Percentiles rank a stretch among this genome's conserved stretches.
phyloP scores from a whole-genome alignment of 176 grass and related monocot genomes.

The Eleusine indica region DNA sequence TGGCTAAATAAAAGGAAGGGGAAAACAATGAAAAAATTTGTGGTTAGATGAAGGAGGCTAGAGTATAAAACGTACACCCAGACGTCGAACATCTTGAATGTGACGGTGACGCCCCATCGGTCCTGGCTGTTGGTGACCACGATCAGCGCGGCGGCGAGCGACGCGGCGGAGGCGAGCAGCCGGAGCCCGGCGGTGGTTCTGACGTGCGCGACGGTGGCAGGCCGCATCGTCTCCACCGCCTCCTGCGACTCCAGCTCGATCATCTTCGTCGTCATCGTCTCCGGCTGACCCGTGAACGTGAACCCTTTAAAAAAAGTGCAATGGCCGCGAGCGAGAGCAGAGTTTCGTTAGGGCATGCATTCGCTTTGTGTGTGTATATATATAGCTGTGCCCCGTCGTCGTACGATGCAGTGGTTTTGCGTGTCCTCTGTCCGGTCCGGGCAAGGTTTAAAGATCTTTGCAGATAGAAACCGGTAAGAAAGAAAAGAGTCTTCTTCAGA shows the following conservation, averaged over 20 bases:
- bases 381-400: not conserved
- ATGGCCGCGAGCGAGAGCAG: too few relatives aligned
- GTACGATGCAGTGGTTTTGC: not conserved
- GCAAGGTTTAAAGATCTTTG: not conserved
- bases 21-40: not conserved
- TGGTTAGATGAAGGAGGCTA: too few relatives aligned
- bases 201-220: not conserved
- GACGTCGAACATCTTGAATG: slow-evolving; percentile 44
- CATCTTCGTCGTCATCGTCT: not conserved
- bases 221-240: not conserved
- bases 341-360: too few relatives aligned
- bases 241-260: slow-evolving; percentile 45
- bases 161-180: slow-evolving; percentile 5
- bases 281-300: too few relatives aligned
- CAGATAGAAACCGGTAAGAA: not conserved
- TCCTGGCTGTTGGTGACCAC: slow-evolving; percentile 39
- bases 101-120: slow-evolving; percentile 45
- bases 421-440: not conserved
- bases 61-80: slow-evolving; percentile 37
- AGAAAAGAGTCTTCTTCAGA: not conserved
- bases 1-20: too few relatives aligned
- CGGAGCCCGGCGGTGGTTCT: slow-evolving; percentile 15
- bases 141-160: slow-evolving; percentile 42
- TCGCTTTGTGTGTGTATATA: too few relatives aligned
- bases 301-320: too few relatives aligned